Conservation (phyloP, 2,329 filamentous ascomycete genomes). For the Leptographium radiaticola region DNA sequence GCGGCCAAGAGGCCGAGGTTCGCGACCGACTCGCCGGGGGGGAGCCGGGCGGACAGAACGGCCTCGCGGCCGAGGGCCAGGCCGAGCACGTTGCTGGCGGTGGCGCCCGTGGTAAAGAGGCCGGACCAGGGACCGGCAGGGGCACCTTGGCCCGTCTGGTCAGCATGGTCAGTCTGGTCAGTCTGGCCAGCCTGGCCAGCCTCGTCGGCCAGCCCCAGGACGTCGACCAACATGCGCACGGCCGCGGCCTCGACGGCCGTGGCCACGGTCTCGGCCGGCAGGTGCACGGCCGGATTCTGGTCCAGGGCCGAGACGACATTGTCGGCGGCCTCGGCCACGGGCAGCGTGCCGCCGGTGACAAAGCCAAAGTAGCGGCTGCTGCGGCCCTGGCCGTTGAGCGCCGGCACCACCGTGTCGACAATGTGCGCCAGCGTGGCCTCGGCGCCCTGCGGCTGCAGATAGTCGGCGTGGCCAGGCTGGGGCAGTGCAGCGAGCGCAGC, state of each 20-base stretch:
- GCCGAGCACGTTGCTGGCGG: constrained; percentile 72
- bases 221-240: constrained; percentile 52
- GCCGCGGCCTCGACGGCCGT: constrained; percentile 67
- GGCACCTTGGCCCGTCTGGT: too few species aligned
- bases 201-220: constrained; percentile 43
- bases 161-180: too few species aligned
- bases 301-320: constrained; percentile 70
- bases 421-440: constrained; percentile 29
- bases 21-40: constrained; percentile 12
- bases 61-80: constrained; percentile 53
- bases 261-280: constrained; percentile 60
- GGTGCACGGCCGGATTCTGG: constrained; percentile 74
- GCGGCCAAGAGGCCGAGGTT: constrained; percentile 52
- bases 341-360: constrained; percentile 69
- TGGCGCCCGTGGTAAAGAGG: constrained; percentile 47
- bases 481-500: constrained; percentile 28
- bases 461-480: constrained; percentile 14
- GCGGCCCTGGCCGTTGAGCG: constrained; percentile 52
- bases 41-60: constrained; percentile 31
- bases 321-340: constrained; percentile 70
- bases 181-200: too few species aligned
- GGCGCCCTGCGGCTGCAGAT: constrained; percentile 20
- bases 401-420: constrained; percentile 34
- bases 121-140: constrained; percentile 48
- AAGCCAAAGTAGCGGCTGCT: constrained; percentile 74